Percentiles rank a stretch among this genome's conserved stretches.
These are phyloP conservation scores for Dentipellis fragilis DNA, from an alignment of 768 basidiomycete genomes.

Conservation along the genomic window DNA sequence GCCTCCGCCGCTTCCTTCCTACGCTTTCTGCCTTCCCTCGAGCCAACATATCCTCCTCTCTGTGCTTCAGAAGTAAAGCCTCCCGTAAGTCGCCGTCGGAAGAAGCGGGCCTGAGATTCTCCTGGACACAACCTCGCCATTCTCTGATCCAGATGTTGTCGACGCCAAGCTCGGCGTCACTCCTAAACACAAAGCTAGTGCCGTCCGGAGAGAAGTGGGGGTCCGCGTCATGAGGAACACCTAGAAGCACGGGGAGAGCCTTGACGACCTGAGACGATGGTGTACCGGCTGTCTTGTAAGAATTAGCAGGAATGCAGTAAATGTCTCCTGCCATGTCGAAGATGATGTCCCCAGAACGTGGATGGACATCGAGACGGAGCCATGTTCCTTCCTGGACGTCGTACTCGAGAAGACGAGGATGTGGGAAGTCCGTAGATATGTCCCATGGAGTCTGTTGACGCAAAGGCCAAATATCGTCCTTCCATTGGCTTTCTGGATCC, in stretches of 20 bases:
- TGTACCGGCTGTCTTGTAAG: conserved; percentile 16
- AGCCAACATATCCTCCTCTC: not conserved
- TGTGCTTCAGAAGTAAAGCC: not conserved
- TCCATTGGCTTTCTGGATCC: not conserved
- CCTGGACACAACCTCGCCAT: conserved; percentile 52
- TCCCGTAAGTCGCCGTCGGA: not conserved
- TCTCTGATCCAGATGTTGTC: conserved; percentile 67
- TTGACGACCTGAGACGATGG: conserved; percentile 20
- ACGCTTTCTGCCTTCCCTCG: not conserved
- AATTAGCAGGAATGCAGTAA: conserved; percentile 50
- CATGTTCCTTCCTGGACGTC: conserved; percentile 69
- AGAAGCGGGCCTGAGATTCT: not conserved
- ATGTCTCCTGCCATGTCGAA: conserved; percentile 71
- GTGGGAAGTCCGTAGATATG: conserved; percentile 31
- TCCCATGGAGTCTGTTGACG: not conserved
- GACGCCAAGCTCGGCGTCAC: conserved; percentile 62
- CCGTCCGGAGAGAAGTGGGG: conserved; percentile 66
- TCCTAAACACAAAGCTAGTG: conserved; percentile 53
- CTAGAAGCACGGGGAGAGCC: conserved; percentile 52
- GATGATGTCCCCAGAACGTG: conserved; percentile 57
- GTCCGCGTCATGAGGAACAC: conserved; percentile 62
- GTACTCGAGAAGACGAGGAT: conserved; percentile 54
- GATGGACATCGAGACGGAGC: conserved; percentile 65
- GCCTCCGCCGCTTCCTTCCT: not conserved
- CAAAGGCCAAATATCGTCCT: not conserved